Percentiles rank a stretch among this genome's conserved stretches.
These are phyloP conservation scores for Nigrospora osmanthi DNA, from an alignment of 2,329 filamentous ascomycete genomes.

Conservation along the genomic window DNA sequence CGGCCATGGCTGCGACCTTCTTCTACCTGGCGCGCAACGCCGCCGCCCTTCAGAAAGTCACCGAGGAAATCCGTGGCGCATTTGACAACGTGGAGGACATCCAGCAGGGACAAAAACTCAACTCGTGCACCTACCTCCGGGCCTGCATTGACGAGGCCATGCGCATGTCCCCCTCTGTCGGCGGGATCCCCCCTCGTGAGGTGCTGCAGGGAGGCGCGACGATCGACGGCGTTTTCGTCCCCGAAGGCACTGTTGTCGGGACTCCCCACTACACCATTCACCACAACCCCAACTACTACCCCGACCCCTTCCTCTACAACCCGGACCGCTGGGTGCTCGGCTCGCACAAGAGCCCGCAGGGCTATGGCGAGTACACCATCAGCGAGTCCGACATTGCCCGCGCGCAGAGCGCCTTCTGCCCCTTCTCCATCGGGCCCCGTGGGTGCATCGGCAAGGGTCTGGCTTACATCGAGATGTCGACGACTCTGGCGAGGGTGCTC, in stretches of 20 bases:
- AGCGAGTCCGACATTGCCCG: conserved; percentile 42
- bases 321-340: conserved; percentile 60
- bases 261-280: conserved; percentile 62
- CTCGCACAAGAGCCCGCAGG: conserved; percentile 25
- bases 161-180: conserved; percentile 54
- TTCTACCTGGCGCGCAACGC: conserved; percentile 54
- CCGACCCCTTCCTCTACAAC: conserved; percentile 47
- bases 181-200: conserved; percentile 52
- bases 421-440: conserved; percentile 62
- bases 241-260: conserved; percentile 54
- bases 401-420: conserved; percentile 64
- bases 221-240: conserved; percentile 46
- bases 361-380: conserved; percentile 23
- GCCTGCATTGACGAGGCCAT: conserved; percentile 60
- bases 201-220: conserved; percentile 46
- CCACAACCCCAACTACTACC: conserved; percentile 56
- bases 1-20: conserved; percentile 53
- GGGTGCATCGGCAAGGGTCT: conserved; percentile 67
- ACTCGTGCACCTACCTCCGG: conserved; percentile 48
- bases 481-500: conserved; percentile 52
- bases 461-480: conserved; percentile 60
- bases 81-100: conserved; percentile 49
- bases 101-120: conserved; percentile 39
- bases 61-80: conserved; percentile 40
- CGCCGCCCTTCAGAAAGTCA: conserved; percentile 35